Conservation (phyloP, 2,329 filamentous ascomycete genomes). For the Blastomyces parvus region DNA sequence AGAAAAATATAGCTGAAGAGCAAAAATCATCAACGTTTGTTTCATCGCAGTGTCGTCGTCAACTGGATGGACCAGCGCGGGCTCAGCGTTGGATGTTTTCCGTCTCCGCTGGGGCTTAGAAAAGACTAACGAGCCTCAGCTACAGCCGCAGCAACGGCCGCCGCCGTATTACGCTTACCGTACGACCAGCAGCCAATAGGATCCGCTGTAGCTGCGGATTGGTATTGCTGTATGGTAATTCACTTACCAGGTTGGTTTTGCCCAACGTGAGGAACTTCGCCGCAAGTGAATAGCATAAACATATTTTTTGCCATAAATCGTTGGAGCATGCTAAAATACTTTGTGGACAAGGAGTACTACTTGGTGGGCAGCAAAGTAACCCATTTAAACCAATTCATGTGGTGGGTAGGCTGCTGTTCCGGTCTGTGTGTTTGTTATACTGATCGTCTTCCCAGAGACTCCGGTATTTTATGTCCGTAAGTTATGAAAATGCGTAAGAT, state of each 20-base stretch:
- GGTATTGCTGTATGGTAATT: neutral
- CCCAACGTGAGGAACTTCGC: neutral
- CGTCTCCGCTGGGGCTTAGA: conserved; percentile 5
- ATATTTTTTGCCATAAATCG: neutral
- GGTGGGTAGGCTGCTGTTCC: neutral
- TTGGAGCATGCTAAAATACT: neutral
- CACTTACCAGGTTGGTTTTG: neutral
- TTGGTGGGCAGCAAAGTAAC: neutral
- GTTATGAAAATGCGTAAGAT: neutral
- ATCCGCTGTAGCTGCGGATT: neutral
- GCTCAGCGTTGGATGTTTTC: neutral
- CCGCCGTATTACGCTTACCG: neutral
- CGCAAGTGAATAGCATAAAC: neutral
- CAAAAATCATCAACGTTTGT: neutral
- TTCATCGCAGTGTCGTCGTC: neutral
- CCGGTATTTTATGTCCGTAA: neutral
- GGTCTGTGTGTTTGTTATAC: neutral
- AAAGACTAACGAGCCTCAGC: neutral
- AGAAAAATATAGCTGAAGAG: neutral
- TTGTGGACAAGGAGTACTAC: neutral
- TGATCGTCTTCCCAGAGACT: neutral
- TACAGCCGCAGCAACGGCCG: neutral
- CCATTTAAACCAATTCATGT: neutral
- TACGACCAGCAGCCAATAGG: neutral
- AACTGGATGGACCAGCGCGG: neutral